Conservation (phyloP, 2,329 filamentous ascomycete species). For the Raffaelea albimanens region DNA sequence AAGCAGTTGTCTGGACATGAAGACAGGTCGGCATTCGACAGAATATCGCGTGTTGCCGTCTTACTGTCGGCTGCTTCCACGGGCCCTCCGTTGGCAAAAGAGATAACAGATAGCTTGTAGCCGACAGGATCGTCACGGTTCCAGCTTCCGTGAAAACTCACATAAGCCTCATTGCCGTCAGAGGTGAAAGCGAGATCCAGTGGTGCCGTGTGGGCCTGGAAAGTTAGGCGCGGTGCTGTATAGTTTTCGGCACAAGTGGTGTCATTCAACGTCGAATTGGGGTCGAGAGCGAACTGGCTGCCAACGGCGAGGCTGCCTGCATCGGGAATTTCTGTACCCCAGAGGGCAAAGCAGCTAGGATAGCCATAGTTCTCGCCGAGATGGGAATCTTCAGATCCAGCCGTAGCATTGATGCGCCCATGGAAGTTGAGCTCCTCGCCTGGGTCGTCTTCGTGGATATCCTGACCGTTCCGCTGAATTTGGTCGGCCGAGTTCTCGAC, state of each 20-base stretch:
- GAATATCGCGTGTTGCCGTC: constrained; percentile 38
- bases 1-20: constrained; percentile 49
- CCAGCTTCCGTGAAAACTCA: constrained; percentile 66
- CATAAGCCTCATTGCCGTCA: constrained; percentile 48
- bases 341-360: constrained; percentile 58
- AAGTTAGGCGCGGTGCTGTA: constrained; percentile 44
- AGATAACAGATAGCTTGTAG: constrained; percentile 33
- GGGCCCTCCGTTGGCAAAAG: constrained; percentile 35
- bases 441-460: constrained; percentile 58
- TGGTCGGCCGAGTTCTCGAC: constrained; percentile 23
- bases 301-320: constrained; percentile 32
- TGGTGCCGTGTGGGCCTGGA: constrained; percentile 58
- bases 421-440: constrained; percentile 67
- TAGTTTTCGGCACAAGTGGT: constrained; percentile 31
- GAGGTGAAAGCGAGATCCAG: constrained; percentile 60
- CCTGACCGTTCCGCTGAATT: constrained; percentile 39
- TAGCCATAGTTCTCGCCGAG: constrained; percentile 57
- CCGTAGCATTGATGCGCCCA: constrained; percentile 41
- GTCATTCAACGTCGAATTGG: constrained; percentile 28
- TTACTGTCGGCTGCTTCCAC: constrained; percentile 29
- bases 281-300: constrained; percentile 36
- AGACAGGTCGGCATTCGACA: constrained; percentile 43
- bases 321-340: constrained; percentile 42
- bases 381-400: constrained; percentile 12
- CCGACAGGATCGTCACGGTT: constrained; percentile 33